These are phyloP conservation scores for Vigna mungo DNA, from an alignment of 306 rosid species.

Conservation along the genomic window DNA sequence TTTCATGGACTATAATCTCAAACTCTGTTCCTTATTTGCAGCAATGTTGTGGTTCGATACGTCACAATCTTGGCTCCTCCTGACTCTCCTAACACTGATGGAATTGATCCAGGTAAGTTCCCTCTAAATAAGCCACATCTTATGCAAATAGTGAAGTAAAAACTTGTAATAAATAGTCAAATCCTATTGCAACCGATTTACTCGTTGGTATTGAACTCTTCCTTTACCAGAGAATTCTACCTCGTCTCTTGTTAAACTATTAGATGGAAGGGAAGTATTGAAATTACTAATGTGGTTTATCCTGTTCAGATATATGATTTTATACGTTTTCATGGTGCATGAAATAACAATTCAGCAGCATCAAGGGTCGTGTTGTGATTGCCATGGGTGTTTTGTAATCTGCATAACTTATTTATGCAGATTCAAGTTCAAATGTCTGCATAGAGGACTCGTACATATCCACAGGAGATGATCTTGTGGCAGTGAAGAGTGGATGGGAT, in stretches of 20 bases:
- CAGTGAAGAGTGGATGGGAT: slow-evolving; percentile 97
- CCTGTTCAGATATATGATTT: background rate
- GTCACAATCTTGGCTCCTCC: slow-evolving; percentile 87
- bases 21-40: slow-evolving; percentile 57
- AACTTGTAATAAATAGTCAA: slow-evolving; percentile 6
- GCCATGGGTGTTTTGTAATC: slow-evolving; percentile 1
- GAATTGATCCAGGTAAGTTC: slow-evolving; percentile 87
- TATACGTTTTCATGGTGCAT: background rate
- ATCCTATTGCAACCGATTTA: slow-evolving; percentile 46
- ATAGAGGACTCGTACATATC: slow-evolving; percentile 88
- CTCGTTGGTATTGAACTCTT: background rate
- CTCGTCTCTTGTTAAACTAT: slow-evolving; percentile 1
- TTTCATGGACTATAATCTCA: slow-evolving; percentile 22
- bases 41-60: slow-evolving; percentile 82
- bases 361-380: background rate
- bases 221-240: background rate
- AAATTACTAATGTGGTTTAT: background rate
- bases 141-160: slow-evolving; percentile 1
- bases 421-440: slow-evolving; percentile 89
- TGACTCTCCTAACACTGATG: slow-evolving; percentile 98
- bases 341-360: background rate
- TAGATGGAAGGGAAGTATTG: background rate
- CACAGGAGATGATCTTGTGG: slow-evolving; percentile 91
- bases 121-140: slow-evolving; percentile 15
- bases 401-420: slow-evolving; percentile 49